phyloP scores from a whole-genome alignment of 1,284 basidiomycete species.

The Ceratorhiza oryzae-sativae region DNA sequence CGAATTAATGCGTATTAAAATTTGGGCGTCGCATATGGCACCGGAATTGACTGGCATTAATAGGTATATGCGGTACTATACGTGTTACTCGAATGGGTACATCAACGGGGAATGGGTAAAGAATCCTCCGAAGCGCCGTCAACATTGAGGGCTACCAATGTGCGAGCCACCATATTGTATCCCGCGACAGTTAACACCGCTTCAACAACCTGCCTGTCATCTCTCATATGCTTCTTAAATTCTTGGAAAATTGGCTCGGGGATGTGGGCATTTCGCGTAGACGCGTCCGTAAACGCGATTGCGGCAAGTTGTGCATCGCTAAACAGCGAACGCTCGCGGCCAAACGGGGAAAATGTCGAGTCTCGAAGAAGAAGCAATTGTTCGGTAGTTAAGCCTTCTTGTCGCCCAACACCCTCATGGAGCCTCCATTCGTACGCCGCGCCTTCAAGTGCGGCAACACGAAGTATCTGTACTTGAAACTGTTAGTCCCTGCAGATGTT shows the following conservation, averaged over 20 bases:
- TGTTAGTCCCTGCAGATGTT: neutral
- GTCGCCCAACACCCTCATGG: conserved; percentile 24
- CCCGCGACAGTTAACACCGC: conserved; percentile 32
- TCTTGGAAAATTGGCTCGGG: conserved; percentile 24
- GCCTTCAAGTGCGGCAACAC: conserved; percentile 34
- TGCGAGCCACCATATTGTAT: conserved; percentile 38
- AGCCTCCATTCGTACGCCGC: conserved; percentile 39
- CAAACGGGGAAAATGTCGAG: conserved; percentile 19
- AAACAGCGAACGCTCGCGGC: conserved; percentile 5
- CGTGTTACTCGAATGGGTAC: neutral
- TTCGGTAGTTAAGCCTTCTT: conserved; percentile 34
- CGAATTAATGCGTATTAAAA: neutral
- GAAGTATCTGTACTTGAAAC: conserved; percentile 16
- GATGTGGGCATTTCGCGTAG: conserved; percentile 19
- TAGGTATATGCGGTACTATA: neutral
- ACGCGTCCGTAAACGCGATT: conserved; percentile 32
- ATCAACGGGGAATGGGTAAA: conserved; percentile 10
- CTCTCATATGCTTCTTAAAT: conserved; percentile 12
- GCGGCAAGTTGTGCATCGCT: conserved; percentile 29
- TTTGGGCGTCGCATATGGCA: no score
- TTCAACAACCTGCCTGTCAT: conserved; percentile 34
- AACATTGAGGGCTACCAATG: conserved; percentile 34
- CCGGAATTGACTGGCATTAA: no score
- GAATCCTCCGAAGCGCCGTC: conserved; percentile 27
- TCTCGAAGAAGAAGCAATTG: conserved; percentile 33